Percentiles rank a stretch among this genome's conserved stretches.
phyloP scores from a whole-genome alignment of 768 basidiomycete genomes.

The Trametes meyenii region DNA sequence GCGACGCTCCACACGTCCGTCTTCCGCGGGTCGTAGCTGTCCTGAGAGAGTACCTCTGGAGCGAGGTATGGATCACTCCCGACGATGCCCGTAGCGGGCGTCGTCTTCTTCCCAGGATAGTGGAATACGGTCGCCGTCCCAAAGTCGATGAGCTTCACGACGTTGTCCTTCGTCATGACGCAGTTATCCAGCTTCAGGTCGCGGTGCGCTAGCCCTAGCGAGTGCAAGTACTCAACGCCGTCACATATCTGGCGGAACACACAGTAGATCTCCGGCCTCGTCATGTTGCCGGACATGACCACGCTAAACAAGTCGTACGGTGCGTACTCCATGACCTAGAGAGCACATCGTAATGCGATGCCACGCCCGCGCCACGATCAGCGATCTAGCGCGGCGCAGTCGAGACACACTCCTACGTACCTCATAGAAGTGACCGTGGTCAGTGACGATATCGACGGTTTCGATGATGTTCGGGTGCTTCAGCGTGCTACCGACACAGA shows the following conservation, averaged over 20 bases:
- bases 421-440: constrained; percentile 99
- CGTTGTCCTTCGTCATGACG: constrained; percentile 94
- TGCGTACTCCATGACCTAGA: constrained; percentile 98
- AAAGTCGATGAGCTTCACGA: constrained; percentile 99
- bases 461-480: constrained; percentile 97
- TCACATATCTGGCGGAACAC: constrained; percentile 98
- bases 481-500: constrained; percentile 93
- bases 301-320: constrained; percentile 98
- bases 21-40: constrained; percentile 92
- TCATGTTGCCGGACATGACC: constrained; percentile 99
- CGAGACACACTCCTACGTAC: constrained; percentile 45
- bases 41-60: constrained; percentile 85
- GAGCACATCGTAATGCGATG: background rate
- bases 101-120: constrained; percentile 87
- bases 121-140: constrained; percentile 99
- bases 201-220: constrained; percentile 95
- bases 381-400: constrained; percentile 1
- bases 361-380: constrained; percentile 5
- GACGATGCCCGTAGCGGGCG: constrained; percentile 86
- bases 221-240: constrained; percentile 97
- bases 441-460: constrained; percentile 96
- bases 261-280: constrained; percentile 97
- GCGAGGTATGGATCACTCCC: constrained; percentile 98
- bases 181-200: constrained; percentile 99
- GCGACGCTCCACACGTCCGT: constrained; percentile 99